phyloP scores from a whole-genome alignment of 305 asterid genomes.

The Solanum hybrid region DNA sequence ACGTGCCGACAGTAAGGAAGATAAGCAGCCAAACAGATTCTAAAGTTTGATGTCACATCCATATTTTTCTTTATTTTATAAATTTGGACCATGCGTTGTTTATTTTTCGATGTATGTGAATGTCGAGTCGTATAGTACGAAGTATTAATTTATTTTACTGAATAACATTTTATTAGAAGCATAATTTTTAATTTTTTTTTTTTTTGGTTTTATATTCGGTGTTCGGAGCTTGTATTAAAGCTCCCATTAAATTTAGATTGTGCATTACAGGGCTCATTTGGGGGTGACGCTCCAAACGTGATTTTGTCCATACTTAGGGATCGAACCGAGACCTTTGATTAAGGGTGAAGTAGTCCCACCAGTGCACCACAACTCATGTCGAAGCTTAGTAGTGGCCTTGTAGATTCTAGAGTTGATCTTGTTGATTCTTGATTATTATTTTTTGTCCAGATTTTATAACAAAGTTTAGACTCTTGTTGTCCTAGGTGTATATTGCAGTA shows the following conservation, averaged over 20 bases:
- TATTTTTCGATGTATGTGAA: neutral
- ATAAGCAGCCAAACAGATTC: neutral
- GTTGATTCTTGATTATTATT: neutral
- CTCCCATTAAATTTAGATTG: neutral
- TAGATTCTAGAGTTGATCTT: neutral
- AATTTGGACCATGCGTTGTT: neutral
- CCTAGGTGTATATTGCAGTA: neutral
- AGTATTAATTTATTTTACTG: neutral
- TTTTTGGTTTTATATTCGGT: neutral
- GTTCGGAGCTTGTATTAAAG: rapidly evolving
- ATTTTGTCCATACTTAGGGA: neutral
- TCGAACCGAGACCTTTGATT: neutral
- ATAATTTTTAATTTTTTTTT: neutral
- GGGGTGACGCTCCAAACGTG: no score
- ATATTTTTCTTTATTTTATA: neutral
- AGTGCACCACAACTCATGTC: neutral
- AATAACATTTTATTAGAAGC: neutral
- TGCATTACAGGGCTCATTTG: neutral
- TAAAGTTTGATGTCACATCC: neutral
- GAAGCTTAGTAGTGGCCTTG: neutral
- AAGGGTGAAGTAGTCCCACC: neutral
- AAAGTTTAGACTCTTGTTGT: neutral
- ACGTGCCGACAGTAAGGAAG: neutral
- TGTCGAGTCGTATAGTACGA: no score
- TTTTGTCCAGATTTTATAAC: neutral